Evolutionary conservation across 2,329 filamentous ascomycete genomes (phyloP), one percentile per base, ranked within the genome.

Genomic region (Bimuria novae-zelandiae): DNA sequence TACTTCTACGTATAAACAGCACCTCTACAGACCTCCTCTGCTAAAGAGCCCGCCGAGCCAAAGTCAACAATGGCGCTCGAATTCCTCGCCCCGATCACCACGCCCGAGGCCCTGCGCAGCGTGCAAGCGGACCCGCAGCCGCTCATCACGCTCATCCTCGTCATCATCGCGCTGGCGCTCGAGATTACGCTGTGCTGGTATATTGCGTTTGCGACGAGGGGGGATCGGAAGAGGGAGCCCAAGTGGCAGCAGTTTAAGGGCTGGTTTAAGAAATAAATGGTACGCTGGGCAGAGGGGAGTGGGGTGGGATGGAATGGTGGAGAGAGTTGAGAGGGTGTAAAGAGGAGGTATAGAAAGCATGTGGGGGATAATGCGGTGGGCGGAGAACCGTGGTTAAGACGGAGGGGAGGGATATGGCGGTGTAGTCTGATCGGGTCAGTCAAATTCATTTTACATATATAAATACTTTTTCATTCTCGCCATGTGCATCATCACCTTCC

Each of bases 101-200:
- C 67, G 16, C 67, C 67, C 3, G 56, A 63, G 21, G 67, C 67
- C n/a, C 56, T 69, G 32, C 67, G 67, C 49, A 67, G 64, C 25
- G 65, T 69, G n/a, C 59, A 69, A 51, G 65, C 65, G 27, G 67
- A 92, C 71, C 88, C 89, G 10, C 88, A 92, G 2, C 94, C 93
- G 14, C 92, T 97, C 64, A 84, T 96, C 62, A 88, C 88, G 16
- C 95, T 92, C 0, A 76, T 90, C 52, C 92, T 97, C 75, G 84
- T 93, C 43, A 77, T 96, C 51, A 81, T 85, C 55, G 90, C 91
- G 40, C 80, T 97, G 10, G 54, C 57, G 7, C 41, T 57, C 4
- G 62, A 68, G 30, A 62, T 64, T 22, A 46, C 49, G 3, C 37
- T 68, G 16, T 65, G 62, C 49, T 68, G 65, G 59, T 69, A 66